phyloP scores from a whole-genome alignment of 805 yeast genomes.

The Metschnikowia continentalis region DNA sequence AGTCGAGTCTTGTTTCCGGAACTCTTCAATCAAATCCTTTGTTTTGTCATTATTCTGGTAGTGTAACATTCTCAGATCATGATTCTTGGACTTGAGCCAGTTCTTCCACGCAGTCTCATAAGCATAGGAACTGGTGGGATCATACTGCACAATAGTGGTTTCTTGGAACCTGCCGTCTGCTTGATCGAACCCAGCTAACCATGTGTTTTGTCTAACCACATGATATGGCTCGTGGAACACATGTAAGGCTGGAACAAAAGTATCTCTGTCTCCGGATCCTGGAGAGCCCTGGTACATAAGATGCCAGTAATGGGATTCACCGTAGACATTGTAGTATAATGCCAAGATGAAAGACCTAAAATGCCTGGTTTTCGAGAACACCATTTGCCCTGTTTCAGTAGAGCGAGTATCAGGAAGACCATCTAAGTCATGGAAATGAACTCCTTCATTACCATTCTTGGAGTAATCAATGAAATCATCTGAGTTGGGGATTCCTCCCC shows the following conservation, averaged over 20 bases:
- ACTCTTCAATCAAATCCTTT: conserved; percentile 11
- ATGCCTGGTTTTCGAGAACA: conserved; percentile 30
- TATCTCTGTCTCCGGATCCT: conserved; percentile 35
- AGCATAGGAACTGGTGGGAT: conserved; percentile 14
- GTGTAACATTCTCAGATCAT: conserved; percentile 18
- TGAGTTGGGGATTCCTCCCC: conserved; percentile 28
- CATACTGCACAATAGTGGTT: conserved; percentile 23
- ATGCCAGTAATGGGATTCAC: conserved; percentile 24
- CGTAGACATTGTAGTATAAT: conserved; percentile 31
- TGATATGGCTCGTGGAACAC: conserved; percentile 33
- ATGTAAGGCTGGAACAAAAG: conserved; percentile 35
- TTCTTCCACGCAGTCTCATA: conserved; percentile 14
- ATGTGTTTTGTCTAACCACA: conserved; percentile 19
- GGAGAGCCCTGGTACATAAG: conserved; percentile 34
- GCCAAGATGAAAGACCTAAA: conserved; percentile 26
- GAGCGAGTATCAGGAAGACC: conserved; percentile 26
- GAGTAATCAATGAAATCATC: conserved; percentile 19
- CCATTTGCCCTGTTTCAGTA: conserved; percentile 34
- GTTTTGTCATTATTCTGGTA: conserved; percentile 17
- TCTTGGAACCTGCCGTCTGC: conserved; percentile 15
- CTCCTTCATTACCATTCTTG: conserved; percentile 13
- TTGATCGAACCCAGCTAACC: conserved; percentile 20
- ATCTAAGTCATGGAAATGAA: conserved; percentile 29
- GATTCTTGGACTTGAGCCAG: conserved; percentile 15
- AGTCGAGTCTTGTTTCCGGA: conserved; percentile 4